Conservation (phyloP, 257 asterid species). For the Plectranthus barbatus region DNA sequence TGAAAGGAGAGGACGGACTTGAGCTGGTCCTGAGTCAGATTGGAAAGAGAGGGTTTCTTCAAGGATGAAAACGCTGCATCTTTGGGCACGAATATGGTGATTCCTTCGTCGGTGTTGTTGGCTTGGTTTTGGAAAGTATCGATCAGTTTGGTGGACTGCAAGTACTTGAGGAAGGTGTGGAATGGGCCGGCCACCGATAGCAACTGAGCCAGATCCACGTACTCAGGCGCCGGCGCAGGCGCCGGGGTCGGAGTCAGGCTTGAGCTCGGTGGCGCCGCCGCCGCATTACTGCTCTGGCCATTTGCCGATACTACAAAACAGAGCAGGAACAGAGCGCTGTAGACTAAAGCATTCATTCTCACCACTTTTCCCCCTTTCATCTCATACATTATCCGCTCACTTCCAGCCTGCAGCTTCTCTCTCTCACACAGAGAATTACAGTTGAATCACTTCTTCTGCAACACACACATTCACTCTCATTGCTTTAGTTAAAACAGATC, state of each 20-base stretch:
- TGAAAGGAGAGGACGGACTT: too few species aligned
- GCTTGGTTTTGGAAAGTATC: conserved; percentile 76
- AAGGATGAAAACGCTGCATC: conserved; percentile 50
- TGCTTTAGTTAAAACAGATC: neutral
- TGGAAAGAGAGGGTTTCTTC: too few species aligned
- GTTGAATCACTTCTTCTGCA: neutral
- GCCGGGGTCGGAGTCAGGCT: conserved; percentile 50
- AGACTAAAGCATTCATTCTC: conserved; percentile 13
- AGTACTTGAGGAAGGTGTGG: conserved; percentile 55
- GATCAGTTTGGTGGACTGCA: conserved; percentile 48
- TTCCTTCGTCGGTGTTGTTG: conserved; percentile 61
- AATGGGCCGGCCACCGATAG: conserved; percentile 80
- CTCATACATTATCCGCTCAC: too few species aligned
- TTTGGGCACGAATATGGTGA: conserved; percentile 70
- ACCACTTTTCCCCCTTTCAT: neutral
- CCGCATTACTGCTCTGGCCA: conserved; percentile 23
- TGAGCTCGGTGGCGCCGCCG: conserved; percentile 4
- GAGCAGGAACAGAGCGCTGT: conserved; percentile 18
- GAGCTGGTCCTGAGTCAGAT: too few species aligned
- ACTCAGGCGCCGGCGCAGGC: conserved; percentile 65
- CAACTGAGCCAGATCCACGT: conserved; percentile 55
- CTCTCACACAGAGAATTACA: neutral
- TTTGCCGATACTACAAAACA: conserved; percentile 23
- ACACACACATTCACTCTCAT: neutral
- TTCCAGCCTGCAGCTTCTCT: neutral